phyloP scores from a whole-genome alignment of 257 asterid genomes.

The Gynochthodes officinalis region DNA sequence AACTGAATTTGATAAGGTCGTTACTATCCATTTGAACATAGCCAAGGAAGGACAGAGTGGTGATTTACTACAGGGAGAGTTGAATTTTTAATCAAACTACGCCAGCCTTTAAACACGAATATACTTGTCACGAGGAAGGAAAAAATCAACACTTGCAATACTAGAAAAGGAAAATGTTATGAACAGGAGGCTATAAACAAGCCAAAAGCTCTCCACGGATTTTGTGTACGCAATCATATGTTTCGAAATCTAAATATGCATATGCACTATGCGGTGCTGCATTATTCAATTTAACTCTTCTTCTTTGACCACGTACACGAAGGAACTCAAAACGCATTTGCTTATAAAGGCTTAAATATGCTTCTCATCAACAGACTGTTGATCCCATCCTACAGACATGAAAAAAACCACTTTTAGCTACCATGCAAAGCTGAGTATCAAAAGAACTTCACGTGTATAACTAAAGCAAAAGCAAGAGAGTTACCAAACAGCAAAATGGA shows the following conservation, averaged over 20 bases:
- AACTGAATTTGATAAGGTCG: no score
- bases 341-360: background rate
- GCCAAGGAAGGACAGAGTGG: no score
- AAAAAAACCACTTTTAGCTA: background rate
- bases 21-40: no score
- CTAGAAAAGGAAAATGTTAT: background rate
- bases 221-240: background rate
- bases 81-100: no score
- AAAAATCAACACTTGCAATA: background rate
- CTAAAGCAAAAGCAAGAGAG: background rate
- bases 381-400: slow-evolving; percentile 7
- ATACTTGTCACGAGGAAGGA: no score
- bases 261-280: background rate
- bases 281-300: background rate
- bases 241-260: background rate
- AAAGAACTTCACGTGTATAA: background rate
- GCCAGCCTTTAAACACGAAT: no score
- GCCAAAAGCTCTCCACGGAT: background rate
- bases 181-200: background rate
- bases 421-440: background rate
- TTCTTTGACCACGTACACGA: background rate
- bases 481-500: background rate
- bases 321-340: background rate
- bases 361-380: slow-evolving; percentile 5
- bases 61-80: no score